phyloP scores from a whole-genome alignment of 176 grass and related monocot genomes.

The Oropetium thomaeum region DNA sequence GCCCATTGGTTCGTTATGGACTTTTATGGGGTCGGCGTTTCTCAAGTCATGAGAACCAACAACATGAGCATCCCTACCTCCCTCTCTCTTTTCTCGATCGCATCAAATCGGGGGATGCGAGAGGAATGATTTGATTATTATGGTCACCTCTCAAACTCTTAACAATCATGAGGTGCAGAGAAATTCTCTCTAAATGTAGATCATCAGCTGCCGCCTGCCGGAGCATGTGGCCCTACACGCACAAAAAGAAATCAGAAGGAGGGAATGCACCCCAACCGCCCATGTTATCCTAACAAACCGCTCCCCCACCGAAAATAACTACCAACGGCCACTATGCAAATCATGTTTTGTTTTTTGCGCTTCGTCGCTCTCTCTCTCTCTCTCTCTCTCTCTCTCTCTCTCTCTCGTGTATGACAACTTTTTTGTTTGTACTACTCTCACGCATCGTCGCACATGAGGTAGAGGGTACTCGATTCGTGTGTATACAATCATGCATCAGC shows the following conservation, averaged over 20 bases:
- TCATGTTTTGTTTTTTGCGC: neutral
- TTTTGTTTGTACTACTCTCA: neutral
- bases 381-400: too few relatives aligned
- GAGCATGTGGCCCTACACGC: neutral
- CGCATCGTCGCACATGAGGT: too few relatives aligned
- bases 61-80: neutral
- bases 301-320: conserved; percentile 33
- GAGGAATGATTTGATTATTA: too few relatives aligned
- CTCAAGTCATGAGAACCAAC: too few relatives aligned
- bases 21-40: too few relatives aligned
- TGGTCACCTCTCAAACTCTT: neutral
- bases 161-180: neutral
- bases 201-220: neutral
- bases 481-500: too few relatives aligned
- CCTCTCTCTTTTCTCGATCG: neutral
- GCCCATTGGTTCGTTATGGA: conserved; percentile 7
- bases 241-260: neutral
- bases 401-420: too few relatives aligned
- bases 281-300: neutral
- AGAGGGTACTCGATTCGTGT: too few relatives aligned
- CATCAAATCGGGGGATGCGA: neutral
- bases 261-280: neutral
- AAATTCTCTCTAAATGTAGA: too few relatives aligned
- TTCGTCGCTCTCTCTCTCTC: too few relatives aligned
- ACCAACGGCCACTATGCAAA: conserved; percentile 29